Conservation (phyloP, 305 asterid species). For the Striga hermonthica region DNA sequence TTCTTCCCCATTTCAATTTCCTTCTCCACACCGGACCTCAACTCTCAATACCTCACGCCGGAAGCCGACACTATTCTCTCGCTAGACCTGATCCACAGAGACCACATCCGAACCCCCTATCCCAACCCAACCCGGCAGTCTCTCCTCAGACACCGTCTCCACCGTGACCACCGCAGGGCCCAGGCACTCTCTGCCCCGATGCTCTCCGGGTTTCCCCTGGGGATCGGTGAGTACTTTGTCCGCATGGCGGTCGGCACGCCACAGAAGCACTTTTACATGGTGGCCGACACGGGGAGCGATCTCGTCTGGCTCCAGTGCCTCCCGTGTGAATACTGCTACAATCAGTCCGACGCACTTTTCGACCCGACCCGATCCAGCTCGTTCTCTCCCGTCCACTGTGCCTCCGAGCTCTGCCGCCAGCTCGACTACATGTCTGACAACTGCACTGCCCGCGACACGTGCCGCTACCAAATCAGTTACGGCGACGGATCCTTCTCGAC, state of each 20-base stretch:
- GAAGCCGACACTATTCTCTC: slow-evolving; percentile 22
- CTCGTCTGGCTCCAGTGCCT: slow-evolving; percentile 62
- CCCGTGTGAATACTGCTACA: slow-evolving; percentile 57
- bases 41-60: slow-evolving; percentile 9
- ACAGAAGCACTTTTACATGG: slow-evolving; percentile 47
- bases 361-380: slow-evolving; percentile 45
- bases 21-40: too few species aligned
- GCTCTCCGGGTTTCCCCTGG: slow-evolving; percentile 48
- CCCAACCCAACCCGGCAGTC: slow-evolving; percentile 34
- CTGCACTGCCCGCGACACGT: slow-evolving; percentile 34
- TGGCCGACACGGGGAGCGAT: slow-evolving; percentile 64
- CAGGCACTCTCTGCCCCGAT: slow-evolving; percentile 39
- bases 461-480: slow-evolving; percentile 45
- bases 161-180: slow-evolving; percentile 40
- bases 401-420: slow-evolving; percentile 41
- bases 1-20: too few species aligned
- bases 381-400: slow-evolving; percentile 41
- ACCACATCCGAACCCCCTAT: slow-evolving; percentile 27
- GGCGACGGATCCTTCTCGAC: not conserved
- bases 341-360: slow-evolving; percentile 56
- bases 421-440: slow-evolving; percentile 37
- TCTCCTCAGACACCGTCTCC: slow-evolving; percentile 43
- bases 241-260: slow-evolving; percentile 58
- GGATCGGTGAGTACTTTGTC: slow-evolving; percentile 63
- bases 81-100: slow-evolving; percentile 39